Conservation (phyloP, 371 early-diverging fungal genomes). For the Apophysomyces ossiformis region DNA sequence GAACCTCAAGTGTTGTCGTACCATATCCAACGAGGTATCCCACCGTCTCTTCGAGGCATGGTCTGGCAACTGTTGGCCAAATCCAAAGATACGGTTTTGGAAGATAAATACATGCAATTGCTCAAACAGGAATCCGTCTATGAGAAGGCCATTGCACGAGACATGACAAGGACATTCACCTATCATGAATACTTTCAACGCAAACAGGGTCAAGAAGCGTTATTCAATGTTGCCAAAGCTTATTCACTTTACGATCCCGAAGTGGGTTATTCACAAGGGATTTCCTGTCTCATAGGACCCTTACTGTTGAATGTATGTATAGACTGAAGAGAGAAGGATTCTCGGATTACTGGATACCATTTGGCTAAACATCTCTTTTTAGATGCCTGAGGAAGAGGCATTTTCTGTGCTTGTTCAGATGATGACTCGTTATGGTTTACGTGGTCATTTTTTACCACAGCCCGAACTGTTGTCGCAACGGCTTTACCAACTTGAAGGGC, state of each 20-base stretch:
- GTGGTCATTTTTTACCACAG: conserved; percentile 84
- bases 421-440: conserved; percentile 84
- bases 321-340: conserved; percentile 3
- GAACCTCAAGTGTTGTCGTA: conserved; percentile 71
- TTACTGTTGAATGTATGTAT: conserved; percentile 81
- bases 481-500: conserved; percentile 85
- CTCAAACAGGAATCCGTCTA: conserved; percentile 71
- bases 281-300: conserved; percentile 88
- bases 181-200: conserved; percentile 80
- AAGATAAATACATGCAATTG: conserved; percentile 70
- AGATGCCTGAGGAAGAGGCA: conserved; percentile 97
- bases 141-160: conserved; percentile 90
- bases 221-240: conserved; percentile 91
- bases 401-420: conserved; percentile 88
- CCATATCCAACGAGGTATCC: conserved; percentile 85
- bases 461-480: conserved; percentile 82
- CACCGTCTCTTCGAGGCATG: conserved; percentile 86
- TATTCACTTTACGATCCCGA: conserved; percentile 90
- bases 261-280: conserved; percentile 94
- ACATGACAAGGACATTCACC: conserved; percentile 88
- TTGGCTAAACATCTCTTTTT: conserved; percentile 15
- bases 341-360: neutral
- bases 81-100: conserved; percentile 69
- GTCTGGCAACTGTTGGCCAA: conserved; percentile 89
- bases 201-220: conserved; percentile 79